phyloP scores from a whole-genome alignment of 805 yeast genomes.

The Wickerhamiella slavikovae region DNA sequence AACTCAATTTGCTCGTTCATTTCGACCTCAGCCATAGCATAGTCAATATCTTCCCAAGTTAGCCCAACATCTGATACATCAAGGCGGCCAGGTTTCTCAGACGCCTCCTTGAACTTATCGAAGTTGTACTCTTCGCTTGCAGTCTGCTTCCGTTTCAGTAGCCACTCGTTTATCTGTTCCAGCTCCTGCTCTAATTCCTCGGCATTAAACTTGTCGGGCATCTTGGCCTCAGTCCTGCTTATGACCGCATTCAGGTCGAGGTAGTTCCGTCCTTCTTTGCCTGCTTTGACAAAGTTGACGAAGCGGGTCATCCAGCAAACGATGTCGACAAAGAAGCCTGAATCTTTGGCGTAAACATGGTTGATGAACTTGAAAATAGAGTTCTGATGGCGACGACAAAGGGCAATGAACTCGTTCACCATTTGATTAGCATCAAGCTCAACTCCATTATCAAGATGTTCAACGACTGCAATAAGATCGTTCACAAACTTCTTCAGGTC shows the following conservation, averaged over 20 bases:
- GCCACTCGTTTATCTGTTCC: slow-evolving; percentile 19
- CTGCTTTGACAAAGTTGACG: slow-evolving; percentile 39
- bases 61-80: slow-evolving; percentile 24
- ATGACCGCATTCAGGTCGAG: slow-evolving; percentile 23
- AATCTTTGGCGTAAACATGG: slow-evolving; percentile 63
- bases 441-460: slow-evolving; percentile 27
- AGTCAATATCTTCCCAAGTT: slow-evolving; percentile 21
- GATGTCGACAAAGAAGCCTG: slow-evolving; percentile 48
- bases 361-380: slow-evolving; percentile 58
- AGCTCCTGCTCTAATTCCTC: slow-evolving; percentile 22
- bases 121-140: slow-evolving; percentile 4
- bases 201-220: slow-evolving; percentile 17
- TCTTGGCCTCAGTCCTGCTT: background rate
- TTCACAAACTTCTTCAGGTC: slow-evolving; percentile 44
- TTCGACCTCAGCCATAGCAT: slow-evolving; percentile 31
- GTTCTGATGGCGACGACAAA: slow-evolving; percentile 54
- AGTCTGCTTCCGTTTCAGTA: slow-evolving; percentile 9
- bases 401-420: slow-evolving; percentile 41
- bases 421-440: slow-evolving; percentile 36
- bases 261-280: slow-evolving; percentile 24
- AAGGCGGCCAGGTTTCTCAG: slow-evolving; percentile 18
- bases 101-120: slow-evolving; percentile 6
- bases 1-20: slow-evolving; percentile 23
- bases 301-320: slow-evolving; percentile 56
- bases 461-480: slow-evolving; percentile 42